Evolutionary conservation across 306 rosid genomes (phyloP).

Genomic region (Vigna unguiculata): DNA sequence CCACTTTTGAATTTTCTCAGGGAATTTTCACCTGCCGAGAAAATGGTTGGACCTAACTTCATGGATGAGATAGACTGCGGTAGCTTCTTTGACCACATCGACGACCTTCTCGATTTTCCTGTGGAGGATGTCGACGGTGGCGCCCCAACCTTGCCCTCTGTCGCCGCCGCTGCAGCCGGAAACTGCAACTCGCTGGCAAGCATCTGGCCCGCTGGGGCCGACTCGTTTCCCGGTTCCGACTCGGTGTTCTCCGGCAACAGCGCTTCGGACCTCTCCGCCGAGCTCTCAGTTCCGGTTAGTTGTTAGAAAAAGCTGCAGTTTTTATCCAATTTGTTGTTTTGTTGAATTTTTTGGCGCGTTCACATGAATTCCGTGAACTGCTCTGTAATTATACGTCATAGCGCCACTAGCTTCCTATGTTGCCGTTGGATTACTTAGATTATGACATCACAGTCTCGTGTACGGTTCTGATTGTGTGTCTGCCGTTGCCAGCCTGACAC

Average conservation of each 20-base stretch:
- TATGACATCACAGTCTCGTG: constrained; percentile 17
- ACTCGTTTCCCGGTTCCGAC: constrained; percentile 59
- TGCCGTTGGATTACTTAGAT: constrained; percentile 41
- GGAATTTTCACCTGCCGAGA: constrained; percentile 25
- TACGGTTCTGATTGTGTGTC: constrained; percentile 35
- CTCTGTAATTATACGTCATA: neutral
- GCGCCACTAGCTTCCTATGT: neutral
- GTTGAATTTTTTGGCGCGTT: constrained; percentile 34
- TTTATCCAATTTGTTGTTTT: neutral
- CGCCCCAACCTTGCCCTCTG: constrained; percentile 53
- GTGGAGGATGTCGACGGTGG: constrained; percentile 60
- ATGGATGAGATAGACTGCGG: constrained; percentile 87
- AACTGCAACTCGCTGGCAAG: constrained; percentile 59
- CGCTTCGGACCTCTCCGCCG: constrained; percentile 84
- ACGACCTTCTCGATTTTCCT: constrained; percentile 88
- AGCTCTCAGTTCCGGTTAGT: constrained; percentile 93
- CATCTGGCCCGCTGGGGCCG: constrained; percentile 65
- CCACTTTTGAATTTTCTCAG: constrained; percentile 43
- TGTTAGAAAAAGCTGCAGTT: neutral
- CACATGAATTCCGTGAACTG: constrained; percentile 36
- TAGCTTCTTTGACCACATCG: constrained; percentile 93
- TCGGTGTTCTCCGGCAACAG: constrained; percentile 68
- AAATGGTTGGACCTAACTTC: constrained; percentile 78
- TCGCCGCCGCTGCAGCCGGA: constrained; percentile 31
- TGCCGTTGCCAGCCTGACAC: constrained; percentile 44